Base-by-base conservation (phyloP, 2,329 filamentous ascomycete species). In the Geosmithia putterillii region DNA sequence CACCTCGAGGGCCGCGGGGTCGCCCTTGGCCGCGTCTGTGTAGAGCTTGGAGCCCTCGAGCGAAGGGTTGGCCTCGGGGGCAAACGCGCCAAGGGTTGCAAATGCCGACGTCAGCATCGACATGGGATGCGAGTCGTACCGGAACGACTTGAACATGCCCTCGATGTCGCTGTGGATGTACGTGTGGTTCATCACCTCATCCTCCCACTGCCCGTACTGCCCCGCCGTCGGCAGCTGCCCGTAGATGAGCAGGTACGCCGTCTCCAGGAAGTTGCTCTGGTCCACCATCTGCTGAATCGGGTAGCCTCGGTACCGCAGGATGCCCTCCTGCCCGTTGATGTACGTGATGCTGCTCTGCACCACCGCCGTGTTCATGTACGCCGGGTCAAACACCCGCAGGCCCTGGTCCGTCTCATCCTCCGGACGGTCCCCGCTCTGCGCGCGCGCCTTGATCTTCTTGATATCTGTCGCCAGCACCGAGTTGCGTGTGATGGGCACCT, bases 71-170 rank as follows among this genome's bases (percentile, higher is more conserved):
- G 67, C 65, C 46, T 71, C 68, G 7, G 67, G 68, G 0, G 67
- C 65, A 45, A 71, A 73, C 8, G 67, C 66, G 35, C 67, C 69
- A 38, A 71, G 59, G 0, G 67, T 68, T 14, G 69, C 66, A 46
- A 73, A 72, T 1, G 69, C 61, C 0, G 68, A 66, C 1, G 67
- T 67, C 54, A 72, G 52, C 63, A 72, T 70, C 44, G 66, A 64
- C 69, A 72, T 72, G 18, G 69, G 69, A 46, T 71, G 69, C 9
- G 69, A 69, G 51, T 72, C 69, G 54, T 69, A 69, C 15, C 66
- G 65, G 57, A 70, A 70, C 2, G 64, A 66, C 57, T 69, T 69
- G 58, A 69, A 68, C 62, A 69, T 70, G 52, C 59, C 61, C 57
- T 69, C 66, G 23, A 69, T 69, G 47, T 69, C 66, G 46, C 58